phyloP scores from a whole-genome alignment of 768 basidiomycete species.

The Sporobolomyces phaffii region DNA sequence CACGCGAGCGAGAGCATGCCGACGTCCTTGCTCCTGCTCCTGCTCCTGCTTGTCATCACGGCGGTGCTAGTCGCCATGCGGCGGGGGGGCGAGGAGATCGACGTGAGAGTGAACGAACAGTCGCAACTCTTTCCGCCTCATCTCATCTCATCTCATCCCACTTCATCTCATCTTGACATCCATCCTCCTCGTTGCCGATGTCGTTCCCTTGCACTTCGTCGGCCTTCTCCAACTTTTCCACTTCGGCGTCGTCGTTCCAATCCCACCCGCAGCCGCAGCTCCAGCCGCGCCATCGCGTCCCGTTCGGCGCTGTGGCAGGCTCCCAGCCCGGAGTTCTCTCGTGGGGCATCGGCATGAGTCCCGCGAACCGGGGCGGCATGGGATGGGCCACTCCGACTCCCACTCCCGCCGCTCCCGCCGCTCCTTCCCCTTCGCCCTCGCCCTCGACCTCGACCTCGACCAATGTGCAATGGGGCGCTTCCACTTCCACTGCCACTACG shows the following conservation, averaged over 20 bases:
- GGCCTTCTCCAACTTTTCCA: not conserved
- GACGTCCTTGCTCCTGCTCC: not conserved
- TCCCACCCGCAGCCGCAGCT: not conserved
- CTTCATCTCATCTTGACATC: not conserved
- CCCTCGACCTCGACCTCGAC: too few species aligned
- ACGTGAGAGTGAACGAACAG: too few species aligned
- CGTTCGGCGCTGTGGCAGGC: conserved; percentile 24
- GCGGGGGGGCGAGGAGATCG: too few species aligned
- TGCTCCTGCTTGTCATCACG: not conserved
- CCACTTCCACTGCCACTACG: not conserved
- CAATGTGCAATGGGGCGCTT: not conserved
- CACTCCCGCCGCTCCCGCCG: too few species aligned
- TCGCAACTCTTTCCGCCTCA: too few species aligned
- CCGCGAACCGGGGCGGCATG: conserved; percentile 13
- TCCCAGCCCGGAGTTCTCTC: conserved; percentile 25
- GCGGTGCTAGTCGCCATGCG: not conserved
- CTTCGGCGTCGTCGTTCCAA: not conserved
- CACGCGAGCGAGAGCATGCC: conserved; percentile 29
- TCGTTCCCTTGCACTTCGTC: not conserved
- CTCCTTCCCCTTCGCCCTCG: too few species aligned
- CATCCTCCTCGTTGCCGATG: not conserved
- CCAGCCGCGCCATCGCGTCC: conserved; percentile 1
- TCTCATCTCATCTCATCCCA: too few species aligned
- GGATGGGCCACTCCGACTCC: too few species aligned
- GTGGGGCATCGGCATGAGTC: conserved; percentile 32